Evolutionary conservation across 2,329 filamentous ascomycete species (phyloP).

Genomic region (Emergomyces pasteurianus): DNA sequence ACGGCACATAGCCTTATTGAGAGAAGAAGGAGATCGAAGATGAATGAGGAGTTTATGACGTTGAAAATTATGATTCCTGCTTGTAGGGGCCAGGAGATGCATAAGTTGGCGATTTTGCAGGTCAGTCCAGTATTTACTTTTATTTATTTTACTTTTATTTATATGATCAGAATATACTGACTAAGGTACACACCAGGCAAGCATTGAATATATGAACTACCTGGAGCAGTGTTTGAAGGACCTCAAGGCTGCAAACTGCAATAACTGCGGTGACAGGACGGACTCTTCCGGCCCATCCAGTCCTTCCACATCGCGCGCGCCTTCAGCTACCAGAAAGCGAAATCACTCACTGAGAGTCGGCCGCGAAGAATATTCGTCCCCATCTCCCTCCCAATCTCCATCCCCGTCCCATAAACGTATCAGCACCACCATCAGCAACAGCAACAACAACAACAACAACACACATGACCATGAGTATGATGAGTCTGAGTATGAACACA

Average conservation of each 20-base stretch:
- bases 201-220: constrained; percentile 92
- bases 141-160: background rate
- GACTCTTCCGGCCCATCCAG: background rate
- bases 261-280: background rate
- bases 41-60: constrained; percentile 96
- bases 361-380: constrained; percentile 7
- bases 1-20: constrained; percentile 95
- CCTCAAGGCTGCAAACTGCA: constrained; percentile 48
- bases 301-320: constrained; percentile 21
- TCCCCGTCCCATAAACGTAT: background rate
- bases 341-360: constrained; percentile 4
- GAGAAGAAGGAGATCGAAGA: constrained; percentile 77
- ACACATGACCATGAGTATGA: background rate
- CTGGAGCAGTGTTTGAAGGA: constrained; percentile 77
- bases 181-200: constrained; percentile 48
- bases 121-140: constrained; percentile 38
- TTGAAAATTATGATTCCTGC: constrained; percentile 93
- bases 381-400: constrained; percentile 5
- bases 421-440: background rate
- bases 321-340: constrained; percentile 7
- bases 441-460: too few relatives aligned
- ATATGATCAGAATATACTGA: constrained; percentile 5
- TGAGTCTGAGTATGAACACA: background rate
- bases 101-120: constrained; percentile 91
- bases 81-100: constrained; percentile 89